Evolutionary conservation across 306 rosid species (phyloP), one percentile per base, ranked within the genome.

Genomic region (Biancaea sappan): DNA sequence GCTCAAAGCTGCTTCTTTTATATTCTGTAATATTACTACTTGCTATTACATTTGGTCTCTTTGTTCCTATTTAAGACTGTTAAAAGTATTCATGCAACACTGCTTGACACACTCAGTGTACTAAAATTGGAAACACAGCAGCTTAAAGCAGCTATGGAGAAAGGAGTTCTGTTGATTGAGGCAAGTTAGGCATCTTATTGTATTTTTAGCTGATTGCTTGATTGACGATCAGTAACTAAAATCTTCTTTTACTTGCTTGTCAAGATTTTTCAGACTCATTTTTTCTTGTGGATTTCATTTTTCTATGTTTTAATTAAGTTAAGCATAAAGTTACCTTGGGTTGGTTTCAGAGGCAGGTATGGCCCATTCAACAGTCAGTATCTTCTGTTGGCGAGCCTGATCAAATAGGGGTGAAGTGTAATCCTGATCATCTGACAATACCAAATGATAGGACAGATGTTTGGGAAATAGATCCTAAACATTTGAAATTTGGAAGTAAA

Each of bases 381-480:
- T 73, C 96, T 84, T 81, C 89, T 61, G 82, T 72, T 32, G 79
- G 79, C 1, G 81, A 86, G 58, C 73, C 15, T 14, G 88, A 93
- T 85, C 83, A 83, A 72, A 24, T 77, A 63, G 54, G 31, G 69
- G 12, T 83, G 69, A 91, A 91, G 77, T 54, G 72, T 62, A 91
- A 89, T 76, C 67, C 86, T 67, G 85, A 84, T 57, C 84, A 86
- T 38, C 81, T 93, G 76, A 69, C 72, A 52, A 93, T 93, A 71
- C 97, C 97, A 32, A 81, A 85, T 28, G 98, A 91, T 73, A 97
- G 96, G 70, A 87, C 85, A 34, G 96, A 91, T 81, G 97, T 93
- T 79, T 93, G 97, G 98, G 97, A 93, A 80, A 86, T 93, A 79
- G 90, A 91, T 86, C 87, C 88, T 43, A 86, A 79, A 61, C 90